Conservation (phyloP, 768 basidiomycete species). For the Lactarius psammicola region DNA sequence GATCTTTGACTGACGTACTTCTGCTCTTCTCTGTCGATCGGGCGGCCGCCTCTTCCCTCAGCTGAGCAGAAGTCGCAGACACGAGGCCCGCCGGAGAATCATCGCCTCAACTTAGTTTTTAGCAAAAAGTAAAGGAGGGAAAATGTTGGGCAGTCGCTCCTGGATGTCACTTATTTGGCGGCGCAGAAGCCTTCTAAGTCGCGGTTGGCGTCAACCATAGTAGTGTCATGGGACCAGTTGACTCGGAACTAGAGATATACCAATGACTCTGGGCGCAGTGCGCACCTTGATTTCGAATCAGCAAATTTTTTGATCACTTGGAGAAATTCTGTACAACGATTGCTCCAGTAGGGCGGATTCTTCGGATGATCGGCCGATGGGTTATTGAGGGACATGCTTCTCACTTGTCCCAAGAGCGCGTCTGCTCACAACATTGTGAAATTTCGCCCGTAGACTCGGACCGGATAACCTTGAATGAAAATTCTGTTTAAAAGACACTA, state of each 20-base stretch:
- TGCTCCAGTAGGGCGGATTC: not conserved
- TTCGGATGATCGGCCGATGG: no score
- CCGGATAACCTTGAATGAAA: not conserved
- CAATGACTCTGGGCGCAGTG: not conserved
- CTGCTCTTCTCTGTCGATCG: not conserved
- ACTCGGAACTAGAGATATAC: not conserved
- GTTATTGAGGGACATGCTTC: no score
- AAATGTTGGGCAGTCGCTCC: not conserved
- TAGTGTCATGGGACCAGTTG: not conserved
- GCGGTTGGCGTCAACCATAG: not conserved
- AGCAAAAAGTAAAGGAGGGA: not conserved
- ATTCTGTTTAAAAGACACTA: not conserved
- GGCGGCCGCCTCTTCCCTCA: not conserved
- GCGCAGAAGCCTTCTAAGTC: not conserved
- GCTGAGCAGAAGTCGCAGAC: not conserved
- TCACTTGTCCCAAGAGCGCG: not conserved
- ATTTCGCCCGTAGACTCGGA: not conserved
- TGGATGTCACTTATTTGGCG: not conserved
- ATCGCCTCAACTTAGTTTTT: no score
- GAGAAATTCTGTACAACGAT: not conserved
- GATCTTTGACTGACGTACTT: not conserved
- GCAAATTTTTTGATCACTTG: not conserved
- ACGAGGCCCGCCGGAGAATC: not conserved
- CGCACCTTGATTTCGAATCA: not conserved
- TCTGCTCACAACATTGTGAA: not conserved